These are phyloP conservation scores for Talaromyces trachyspermus DNA, from an alignment of 495 filamentous ascomycete species.

Conservation along the genomic window DNA sequence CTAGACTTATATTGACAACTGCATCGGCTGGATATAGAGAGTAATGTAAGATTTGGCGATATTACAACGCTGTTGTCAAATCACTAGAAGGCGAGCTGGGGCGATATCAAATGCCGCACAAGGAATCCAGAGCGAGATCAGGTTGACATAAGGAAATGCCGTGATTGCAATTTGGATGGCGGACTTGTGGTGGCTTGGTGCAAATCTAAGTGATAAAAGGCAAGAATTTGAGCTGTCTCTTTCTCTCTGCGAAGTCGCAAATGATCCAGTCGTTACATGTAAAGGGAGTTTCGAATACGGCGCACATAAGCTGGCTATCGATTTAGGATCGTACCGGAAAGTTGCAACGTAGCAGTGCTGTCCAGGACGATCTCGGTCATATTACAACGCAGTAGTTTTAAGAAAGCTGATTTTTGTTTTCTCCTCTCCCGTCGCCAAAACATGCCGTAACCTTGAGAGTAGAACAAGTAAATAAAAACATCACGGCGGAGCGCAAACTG, in stretches of 20 bases:
- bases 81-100: background rate
- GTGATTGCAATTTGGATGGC: background rate
- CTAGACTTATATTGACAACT: too few relatives aligned
- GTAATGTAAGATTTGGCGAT: background rate
- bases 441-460: constrained; percentile 34
- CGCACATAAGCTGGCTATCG: constrained; percentile 33
- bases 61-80: background rate
- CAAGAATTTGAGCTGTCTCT: background rate
- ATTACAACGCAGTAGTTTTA: constrained; percentile 40
- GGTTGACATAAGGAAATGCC: background rate
- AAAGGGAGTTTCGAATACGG: constrained; percentile 29
- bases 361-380: constrained; percentile 38
- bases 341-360: constrained; percentile 40
- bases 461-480: constrained; percentile 22
- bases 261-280: constrained; percentile 43
- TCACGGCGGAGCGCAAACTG: constrained; percentile 9
- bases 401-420: constrained; percentile 30
- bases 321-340: constrained; percentile 30
- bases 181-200: background rate
- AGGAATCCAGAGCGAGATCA: too few relatives aligned
- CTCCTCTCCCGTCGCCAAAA: constrained; percentile 26
- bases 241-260: constrained; percentile 7
- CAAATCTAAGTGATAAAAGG: constrained; percentile 2
- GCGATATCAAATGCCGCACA: background rate
- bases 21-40: too few relatives aligned